These are phyloP conservation scores for Aspergillus chevalieri DNA, from an alignment of 2,329 filamentous ascomycete species.

Conservation along the genomic window DNA sequence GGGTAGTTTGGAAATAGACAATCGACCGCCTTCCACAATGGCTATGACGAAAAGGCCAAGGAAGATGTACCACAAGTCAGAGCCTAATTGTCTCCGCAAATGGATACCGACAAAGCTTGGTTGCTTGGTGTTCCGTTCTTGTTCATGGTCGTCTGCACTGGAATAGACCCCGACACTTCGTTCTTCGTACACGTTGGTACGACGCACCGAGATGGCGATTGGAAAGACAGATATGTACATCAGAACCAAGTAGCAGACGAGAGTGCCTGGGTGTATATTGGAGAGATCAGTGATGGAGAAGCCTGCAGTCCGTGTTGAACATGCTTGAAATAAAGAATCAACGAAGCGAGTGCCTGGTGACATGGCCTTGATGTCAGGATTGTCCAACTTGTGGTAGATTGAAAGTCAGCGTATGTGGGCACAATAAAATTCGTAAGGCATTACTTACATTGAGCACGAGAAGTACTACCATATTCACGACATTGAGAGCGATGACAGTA, in stretches of 20 bases:
- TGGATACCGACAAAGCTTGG: constrained; percentile 86
- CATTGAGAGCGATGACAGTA: constrained; percentile 75
- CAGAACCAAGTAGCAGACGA: constrained; percentile 94
- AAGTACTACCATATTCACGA: constrained; percentile 81
- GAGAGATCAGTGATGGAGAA: constrained; percentile 76
- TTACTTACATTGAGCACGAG: constrained; percentile 65
- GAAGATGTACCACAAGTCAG: constrained; percentile 97
- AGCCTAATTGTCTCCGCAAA: constrained; percentile 86
- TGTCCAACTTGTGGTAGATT: constrained; percentile 48
- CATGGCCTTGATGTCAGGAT: constrained; percentile 60
- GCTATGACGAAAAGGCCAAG: constrained; percentile 86
- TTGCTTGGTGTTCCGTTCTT: constrained; percentile 50
- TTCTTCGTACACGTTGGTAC: constrained; percentile 96
- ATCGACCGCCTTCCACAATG: constrained; percentile 71
- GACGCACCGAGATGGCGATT: constrained; percentile 88
- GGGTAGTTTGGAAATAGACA: constrained; percentile 56
- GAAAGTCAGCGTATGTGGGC: too few species aligned
- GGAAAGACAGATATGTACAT: constrained; percentile 99
- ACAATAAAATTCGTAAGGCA: too few species aligned
- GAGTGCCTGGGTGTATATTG: constrained; percentile 77
- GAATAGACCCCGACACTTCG: constrained; percentile 59
- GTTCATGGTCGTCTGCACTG: constrained; percentile 50
- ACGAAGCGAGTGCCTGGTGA: constrained; percentile 70
- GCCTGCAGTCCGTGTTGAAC: constrained; percentile 82
- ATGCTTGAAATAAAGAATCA: constrained; percentile 84